Conservation (phyloP, 1,284 basidiomycete species). For the Vanrija sp. region DNA sequence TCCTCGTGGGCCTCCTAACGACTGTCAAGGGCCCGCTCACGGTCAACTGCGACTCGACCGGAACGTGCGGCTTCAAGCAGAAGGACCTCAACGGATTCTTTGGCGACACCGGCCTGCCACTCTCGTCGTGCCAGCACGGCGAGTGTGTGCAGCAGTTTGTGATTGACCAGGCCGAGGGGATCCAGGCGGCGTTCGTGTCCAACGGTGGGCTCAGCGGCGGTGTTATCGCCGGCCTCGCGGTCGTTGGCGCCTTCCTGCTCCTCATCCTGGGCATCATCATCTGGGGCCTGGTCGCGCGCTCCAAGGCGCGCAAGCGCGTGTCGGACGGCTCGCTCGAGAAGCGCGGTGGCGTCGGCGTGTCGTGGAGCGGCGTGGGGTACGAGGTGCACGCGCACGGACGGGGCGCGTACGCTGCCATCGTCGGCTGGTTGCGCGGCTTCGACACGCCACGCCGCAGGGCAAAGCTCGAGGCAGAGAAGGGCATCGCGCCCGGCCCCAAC, state of each 20-base stretch:
- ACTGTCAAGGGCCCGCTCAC: constrained; percentile 46
- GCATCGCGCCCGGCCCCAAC: constrained; percentile 13
- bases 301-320: constrained; percentile 56
- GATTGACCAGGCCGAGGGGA: constrained; percentile 56
- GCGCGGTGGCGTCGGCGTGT: constrained; percentile 57
- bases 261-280: constrained; percentile 58
- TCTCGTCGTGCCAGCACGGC: constrained; percentile 71
- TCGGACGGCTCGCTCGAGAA: constrained; percentile 38
- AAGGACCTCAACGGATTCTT: constrained; percentile 62
- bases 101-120: constrained; percentile 63
- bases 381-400: constrained; percentile 20
- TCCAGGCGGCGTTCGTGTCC: constrained; percentile 1
- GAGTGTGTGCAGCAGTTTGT: constrained; percentile 79
- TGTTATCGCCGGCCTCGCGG: constrained; percentile 80
- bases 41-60: constrained; percentile 62
- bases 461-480: constrained; percentile 1
- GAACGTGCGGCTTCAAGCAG: constrained; percentile 73
- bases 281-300: constrained; percentile 62
- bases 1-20: constrained; percentile 58
- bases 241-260: constrained; percentile 66
- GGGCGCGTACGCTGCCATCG: constrained; percentile 4
- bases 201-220: constrained; percentile 59
- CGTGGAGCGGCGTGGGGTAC: constrained; percentile 70
- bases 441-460: neutral
- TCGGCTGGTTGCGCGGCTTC: constrained; percentile 30